Conservation (phyloP, 805 yeast genomes). For the Candida xyloterini region DNA sequence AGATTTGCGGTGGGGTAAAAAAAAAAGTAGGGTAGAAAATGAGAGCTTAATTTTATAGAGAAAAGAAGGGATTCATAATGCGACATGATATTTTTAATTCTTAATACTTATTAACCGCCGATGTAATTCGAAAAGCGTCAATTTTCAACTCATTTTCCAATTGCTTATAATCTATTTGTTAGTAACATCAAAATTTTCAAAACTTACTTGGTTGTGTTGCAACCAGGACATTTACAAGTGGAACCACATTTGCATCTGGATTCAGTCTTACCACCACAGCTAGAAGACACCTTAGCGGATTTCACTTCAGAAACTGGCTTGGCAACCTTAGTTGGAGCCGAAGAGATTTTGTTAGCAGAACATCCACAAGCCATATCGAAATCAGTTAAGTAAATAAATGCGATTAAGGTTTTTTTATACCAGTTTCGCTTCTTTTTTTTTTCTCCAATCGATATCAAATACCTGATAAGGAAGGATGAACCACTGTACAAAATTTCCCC, state of each 20-base stretch:
- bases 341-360: slow-evolving; percentile 7
- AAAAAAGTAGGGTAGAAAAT: background rate
- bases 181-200: background rate
- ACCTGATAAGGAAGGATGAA: slow-evolving; percentile 13
- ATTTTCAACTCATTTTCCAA: too few species aligned
- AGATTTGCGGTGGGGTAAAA: slow-evolving; percentile 8
- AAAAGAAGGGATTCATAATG: background rate
- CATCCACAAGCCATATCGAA: slow-evolving; percentile 25
- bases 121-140: background rate
- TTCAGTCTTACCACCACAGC: slow-evolving; percentile 27
- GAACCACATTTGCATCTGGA: slow-evolving; percentile 34
- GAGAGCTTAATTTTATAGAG: background rate
- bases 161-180: slow-evolving; percentile 3
- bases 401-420: slow-evolving; percentile 2
- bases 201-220: slow-evolving; percentile 35
- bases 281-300: slow-evolving; percentile 14
- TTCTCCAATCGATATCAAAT: background rate
- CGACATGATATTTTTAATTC: background rate
- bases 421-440: background rate
- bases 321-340: background rate
- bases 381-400: background rate
- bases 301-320: background rate
- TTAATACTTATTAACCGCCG: background rate
- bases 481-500: slow-evolving; percentile 10
- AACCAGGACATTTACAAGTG: slow-evolving; percentile 34